phyloP scores from a whole-genome alignment of 371 early-diverging fungal species.

The Rhizomucor pusillus region DNA sequence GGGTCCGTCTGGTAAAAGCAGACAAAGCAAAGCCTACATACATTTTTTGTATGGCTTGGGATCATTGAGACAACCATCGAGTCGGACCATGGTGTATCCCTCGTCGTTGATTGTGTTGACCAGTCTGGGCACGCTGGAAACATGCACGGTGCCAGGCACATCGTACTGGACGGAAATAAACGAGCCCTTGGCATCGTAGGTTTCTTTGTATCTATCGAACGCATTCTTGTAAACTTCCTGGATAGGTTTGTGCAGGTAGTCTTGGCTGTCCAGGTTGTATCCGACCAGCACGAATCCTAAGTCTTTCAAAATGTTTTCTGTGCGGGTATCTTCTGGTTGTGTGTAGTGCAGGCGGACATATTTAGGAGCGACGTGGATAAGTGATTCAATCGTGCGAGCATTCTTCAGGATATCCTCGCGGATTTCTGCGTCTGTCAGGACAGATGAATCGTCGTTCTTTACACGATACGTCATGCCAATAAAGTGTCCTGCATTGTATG shows the following conservation, averaged over 20 bases:
- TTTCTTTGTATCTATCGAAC: conserved; percentile 42
- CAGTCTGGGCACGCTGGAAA: conserved; percentile 36
- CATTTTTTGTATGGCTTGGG: conserved; percentile 52
- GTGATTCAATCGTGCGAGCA: conserved; percentile 31
- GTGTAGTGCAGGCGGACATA: conserved; percentile 49
- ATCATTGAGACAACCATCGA: conserved; percentile 54
- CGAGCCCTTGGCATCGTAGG: conserved; percentile 50
- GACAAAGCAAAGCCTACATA: no score
- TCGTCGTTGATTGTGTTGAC: conserved; percentile 46
- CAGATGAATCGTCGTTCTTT: conserved; percentile 44
- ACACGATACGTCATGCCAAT: conserved; percentile 58
- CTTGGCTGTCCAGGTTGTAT: conserved; percentile 50
- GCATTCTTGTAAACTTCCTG: conserved; percentile 34
- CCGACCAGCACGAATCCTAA: conserved; percentile 47
- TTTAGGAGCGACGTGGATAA: conserved; percentile 45
- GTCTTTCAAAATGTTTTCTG: conserved; percentile 34
- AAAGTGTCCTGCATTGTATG: conserved; percentile 50
- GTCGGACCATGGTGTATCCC: conserved; percentile 53
- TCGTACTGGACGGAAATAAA: conserved; percentile 51
- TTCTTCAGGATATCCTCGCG: conserved; percentile 43
- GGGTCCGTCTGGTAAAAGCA: no score
- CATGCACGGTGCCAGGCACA: conserved; percentile 44
- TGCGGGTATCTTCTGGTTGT: conserved; percentile 31
- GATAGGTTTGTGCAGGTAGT: conserved; percentile 38
- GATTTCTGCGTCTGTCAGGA: conserved; percentile 38